A percentile compares a stretch with the other conserved stretches of the same genome.
Evolutionary conservation across 2,329 filamentous ascomycete species (phyloP).

Genomic region (Colletotrichum incanum): DNA sequence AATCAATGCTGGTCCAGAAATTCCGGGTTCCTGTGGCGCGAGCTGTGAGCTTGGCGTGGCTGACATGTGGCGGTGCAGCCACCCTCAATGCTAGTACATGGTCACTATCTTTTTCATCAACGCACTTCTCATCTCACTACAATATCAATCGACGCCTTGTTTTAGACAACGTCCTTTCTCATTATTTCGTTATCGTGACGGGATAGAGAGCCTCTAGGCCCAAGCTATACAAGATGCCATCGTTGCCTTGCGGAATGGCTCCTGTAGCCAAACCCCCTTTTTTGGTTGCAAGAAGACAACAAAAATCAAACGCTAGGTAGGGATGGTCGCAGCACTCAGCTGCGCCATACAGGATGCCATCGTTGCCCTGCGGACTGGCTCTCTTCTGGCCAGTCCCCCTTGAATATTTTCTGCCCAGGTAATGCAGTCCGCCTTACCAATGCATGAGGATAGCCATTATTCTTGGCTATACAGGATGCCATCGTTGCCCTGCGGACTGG

Average conservation of each 20-base stretch:
- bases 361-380: constrained; percentile 43
- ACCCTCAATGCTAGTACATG: no score
- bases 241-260: constrained; percentile 44
- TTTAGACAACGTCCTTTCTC: constrained; percentile 7
- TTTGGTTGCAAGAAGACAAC: constrained; percentile 3
- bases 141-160: background rate
- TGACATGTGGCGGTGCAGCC: constrained; percentile 27
- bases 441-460: constrained; percentile 24
- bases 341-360: constrained; percentile 43
- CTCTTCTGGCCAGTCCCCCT: constrained; percentile 40
- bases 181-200: constrained; percentile 24
- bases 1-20: constrained; percentile 2
- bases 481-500: constrained; percentile 50
- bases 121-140: background rate
- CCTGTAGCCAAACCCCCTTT: constrained; percentile 36
- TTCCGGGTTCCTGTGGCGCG: constrained; percentile 21
- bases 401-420: background rate
- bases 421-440: constrained; percentile 1
- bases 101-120: background rate
- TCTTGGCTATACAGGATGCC: constrained; percentile 47
- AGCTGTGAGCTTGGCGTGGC: constrained; percentile 6
- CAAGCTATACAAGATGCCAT: constrained; percentile 44
- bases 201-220: constrained; percentile 27
- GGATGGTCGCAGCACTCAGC: constrained; percentile 30
- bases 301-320: constrained; percentile 27